Conservation (phyloP, 306 rosid species). For the Fragaria iinumae region DNA sequence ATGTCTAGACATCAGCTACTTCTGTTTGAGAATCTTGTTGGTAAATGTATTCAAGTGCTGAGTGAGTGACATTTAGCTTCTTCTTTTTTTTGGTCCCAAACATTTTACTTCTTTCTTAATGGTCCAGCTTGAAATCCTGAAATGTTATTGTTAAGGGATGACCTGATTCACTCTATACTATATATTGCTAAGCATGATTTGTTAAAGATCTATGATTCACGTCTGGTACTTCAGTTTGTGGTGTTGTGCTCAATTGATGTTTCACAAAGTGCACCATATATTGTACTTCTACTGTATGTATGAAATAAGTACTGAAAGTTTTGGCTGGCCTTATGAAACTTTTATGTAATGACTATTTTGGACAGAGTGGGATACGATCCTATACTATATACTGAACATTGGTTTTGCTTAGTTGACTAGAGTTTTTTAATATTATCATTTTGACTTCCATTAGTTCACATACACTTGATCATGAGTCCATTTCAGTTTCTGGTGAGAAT, state of each 20-base stretch:
- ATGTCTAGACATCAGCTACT: not conserved
- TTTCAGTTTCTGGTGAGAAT: not conserved
- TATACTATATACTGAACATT: not conserved
- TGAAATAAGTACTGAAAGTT: not conserved
- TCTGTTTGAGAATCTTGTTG: conserved; percentile 1
- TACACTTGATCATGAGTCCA: not conserved
- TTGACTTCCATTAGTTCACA: not conserved
- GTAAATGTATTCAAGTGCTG: not conserved
- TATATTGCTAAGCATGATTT: not conserved
- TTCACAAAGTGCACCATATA: not conserved
- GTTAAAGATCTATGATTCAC: not conserved
- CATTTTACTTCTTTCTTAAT: not conserved
- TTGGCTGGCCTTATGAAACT: not conserved
- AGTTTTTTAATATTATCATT: not conserved
- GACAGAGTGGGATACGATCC: not conserved
- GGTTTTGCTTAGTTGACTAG: not conserved
- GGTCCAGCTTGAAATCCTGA: not conserved
- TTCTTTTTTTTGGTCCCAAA: not conserved
- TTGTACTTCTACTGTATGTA: not conserved
- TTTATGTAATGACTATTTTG: not conserved
- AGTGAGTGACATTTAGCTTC: not conserved
- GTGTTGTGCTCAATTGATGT: not conserved
- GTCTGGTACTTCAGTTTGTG: not conserved
- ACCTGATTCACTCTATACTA: not conserved
- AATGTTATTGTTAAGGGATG: not conserved